Conservation (phyloP, 129 eudicot species). For the Tagetes erecta region DNA sequence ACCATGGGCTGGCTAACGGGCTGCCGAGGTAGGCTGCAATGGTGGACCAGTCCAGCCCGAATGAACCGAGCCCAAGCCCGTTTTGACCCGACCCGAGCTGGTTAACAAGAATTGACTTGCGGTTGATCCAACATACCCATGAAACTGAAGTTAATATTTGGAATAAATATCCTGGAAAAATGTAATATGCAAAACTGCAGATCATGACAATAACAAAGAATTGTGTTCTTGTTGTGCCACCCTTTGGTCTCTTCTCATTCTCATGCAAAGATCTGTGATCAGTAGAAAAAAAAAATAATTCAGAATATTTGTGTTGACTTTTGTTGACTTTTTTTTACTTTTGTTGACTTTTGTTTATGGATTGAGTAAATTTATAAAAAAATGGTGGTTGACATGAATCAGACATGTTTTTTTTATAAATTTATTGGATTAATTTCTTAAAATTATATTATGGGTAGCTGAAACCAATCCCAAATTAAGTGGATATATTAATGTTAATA, state of each 20-base stretch:
- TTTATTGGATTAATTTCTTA: too few species aligned
- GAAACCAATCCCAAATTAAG: too few species aligned
- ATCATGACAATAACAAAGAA: slow-evolving; percentile 50
- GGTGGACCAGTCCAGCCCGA: slow-evolving; percentile 66
- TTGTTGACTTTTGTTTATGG: not conserved
- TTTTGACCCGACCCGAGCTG: slow-evolving; percentile 68
- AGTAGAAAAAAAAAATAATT: not conserved
- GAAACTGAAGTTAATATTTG: slow-evolving; percentile 49
- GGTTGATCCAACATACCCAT: slow-evolving; percentile 65
- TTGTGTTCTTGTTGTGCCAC: slow-evolving; percentile 47
- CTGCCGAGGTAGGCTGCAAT: slow-evolving; percentile 68
- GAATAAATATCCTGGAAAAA: slow-evolving; percentile 57
- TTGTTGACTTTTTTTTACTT: not conserved
- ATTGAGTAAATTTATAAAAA: too few species aligned
- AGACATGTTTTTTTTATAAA: too few species aligned
- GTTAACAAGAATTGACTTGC: slow-evolving; percentile 43
- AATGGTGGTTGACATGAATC: too few species aligned
- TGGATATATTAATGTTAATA: too few species aligned
- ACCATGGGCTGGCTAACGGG: slow-evolving; percentile 72
- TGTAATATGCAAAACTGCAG: slow-evolving; percentile 49
- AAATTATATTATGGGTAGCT: too few species aligned
- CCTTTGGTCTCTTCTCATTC: slow-evolving; percentile 48
- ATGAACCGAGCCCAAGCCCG: slow-evolving; percentile 64
- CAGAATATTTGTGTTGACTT: not conserved
- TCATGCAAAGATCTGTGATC: slow-evolving; percentile 62